These are phyloP conservation scores for Medicago ruthenica DNA, from an alignment of 306 rosid genomes.

Conservation along the genomic window DNA sequence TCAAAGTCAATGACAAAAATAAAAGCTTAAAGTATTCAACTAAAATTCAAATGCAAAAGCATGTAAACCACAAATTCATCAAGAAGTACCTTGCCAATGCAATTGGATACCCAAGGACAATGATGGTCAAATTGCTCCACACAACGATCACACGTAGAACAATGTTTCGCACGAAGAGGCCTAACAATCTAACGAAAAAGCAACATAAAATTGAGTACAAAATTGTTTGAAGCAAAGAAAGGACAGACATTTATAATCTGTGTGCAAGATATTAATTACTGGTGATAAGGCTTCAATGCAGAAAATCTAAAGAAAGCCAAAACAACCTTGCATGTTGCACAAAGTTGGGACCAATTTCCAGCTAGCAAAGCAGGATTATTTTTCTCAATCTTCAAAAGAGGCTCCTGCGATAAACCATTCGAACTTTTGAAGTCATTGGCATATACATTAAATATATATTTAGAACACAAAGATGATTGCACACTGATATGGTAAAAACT, in stretches of 20 bases:
- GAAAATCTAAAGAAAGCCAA: slow-evolving; percentile 57
- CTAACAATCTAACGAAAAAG: slow-evolving; percentile 80
- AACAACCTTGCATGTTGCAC: slow-evolving; percentile 74
- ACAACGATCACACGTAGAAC: slow-evolving; percentile 92
- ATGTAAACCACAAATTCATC: slow-evolving; percentile 28
- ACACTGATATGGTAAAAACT: neutral
- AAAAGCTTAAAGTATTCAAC: slow-evolving; percentile 25
- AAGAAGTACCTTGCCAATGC: slow-evolving; percentile 90
- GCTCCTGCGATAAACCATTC: slow-evolving; percentile 68
- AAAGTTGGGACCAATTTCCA: slow-evolving; percentile 71
- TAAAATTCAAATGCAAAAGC: slow-evolving; percentile 19
- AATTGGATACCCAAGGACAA: slow-evolving; percentile 99
- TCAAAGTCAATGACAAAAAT: slow-evolving; percentile 31
- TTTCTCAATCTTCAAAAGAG: slow-evolving; percentile 88
- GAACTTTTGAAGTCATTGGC: slow-evolving; percentile 31
- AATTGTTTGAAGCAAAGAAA: slow-evolving; percentile 17
- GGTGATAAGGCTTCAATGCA: slow-evolving; percentile 62
- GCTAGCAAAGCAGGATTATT: slow-evolving; percentile 91
- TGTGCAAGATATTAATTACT: slow-evolving; percentile 64
- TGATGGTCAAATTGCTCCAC: slow-evolving; percentile 99
- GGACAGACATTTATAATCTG: slow-evolving; percentile 3
- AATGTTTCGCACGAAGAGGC: slow-evolving; percentile 99
- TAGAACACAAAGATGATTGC: neutral
- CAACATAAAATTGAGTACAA: slow-evolving; percentile 30
- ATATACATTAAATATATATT: slow-evolving; percentile 8